phyloP scores from a whole-genome alignment of 495 filamentous ascomycete species.

The Lasiosphaeriaceae sp. region DNA sequence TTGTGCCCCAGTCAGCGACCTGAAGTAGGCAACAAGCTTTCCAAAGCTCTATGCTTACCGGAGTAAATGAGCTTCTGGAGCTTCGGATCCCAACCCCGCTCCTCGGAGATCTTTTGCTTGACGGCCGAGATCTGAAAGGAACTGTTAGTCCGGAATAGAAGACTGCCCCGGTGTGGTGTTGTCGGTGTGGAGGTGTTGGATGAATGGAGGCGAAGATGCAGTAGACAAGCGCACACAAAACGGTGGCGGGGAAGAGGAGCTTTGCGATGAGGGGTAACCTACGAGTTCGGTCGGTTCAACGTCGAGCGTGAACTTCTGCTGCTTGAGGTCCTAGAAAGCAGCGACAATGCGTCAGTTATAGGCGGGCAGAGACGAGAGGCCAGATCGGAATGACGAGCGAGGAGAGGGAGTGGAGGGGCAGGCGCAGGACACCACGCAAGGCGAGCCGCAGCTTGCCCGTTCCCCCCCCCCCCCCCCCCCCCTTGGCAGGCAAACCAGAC shows the following conservation, averaged over 20 bases:
- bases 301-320: conserved; percentile 95
- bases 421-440: background rate
- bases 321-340: conserved; percentile 77
- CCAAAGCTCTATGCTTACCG: conserved; percentile 51
- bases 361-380: background rate
- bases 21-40: background rate
- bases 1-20: background rate
- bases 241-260: conserved; percentile 13
- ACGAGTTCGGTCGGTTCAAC: conserved; percentile 90
- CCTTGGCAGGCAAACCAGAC: background rate
- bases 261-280: conserved; percentile 42
- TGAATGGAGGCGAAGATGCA: conserved; percentile 3
- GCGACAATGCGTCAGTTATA: conserved; percentile 26
- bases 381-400: background rate
- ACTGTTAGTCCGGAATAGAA: conserved; percentile 13
- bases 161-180: background rate
- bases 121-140: conserved; percentile 69
- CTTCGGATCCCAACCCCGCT: conserved; percentile 88
- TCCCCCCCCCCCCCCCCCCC: background rate
- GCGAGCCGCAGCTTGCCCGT: background rate
- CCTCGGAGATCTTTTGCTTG: conserved; percentile 82
- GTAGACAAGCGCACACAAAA: conserved; percentile 5
- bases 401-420: background rate
- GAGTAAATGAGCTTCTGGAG: conserved; percentile 95
- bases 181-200: background rate